Evolutionary conservation across 352 stramenopile genomes (phyloP).

Genomic region (Phytophthora meadii): DNA sequence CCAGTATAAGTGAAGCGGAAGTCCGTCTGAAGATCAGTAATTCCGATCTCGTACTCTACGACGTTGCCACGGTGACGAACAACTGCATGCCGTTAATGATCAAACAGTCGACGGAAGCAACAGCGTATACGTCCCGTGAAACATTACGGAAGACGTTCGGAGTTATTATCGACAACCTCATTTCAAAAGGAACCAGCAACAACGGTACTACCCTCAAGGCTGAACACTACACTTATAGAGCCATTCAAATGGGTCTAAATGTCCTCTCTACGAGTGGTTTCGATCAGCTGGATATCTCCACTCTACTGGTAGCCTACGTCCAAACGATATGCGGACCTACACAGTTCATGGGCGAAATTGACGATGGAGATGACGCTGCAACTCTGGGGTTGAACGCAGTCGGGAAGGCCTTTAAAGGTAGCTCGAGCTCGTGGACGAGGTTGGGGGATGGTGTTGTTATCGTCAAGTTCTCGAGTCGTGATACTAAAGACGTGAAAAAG

Average conservation of each 20-base stretch:
- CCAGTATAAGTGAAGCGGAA: constrained; percentile 32
- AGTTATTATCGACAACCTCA: constrained; percentile 47
- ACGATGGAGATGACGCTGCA: constrained; percentile 33
- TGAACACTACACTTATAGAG: constrained; percentile 41
- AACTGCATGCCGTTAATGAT: constrained; percentile 28
- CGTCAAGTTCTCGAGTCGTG: constrained; percentile 29
- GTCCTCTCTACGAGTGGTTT: constrained; percentile 42
- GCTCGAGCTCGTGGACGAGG: constrained; percentile 37
- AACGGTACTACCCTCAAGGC: constrained; percentile 37
- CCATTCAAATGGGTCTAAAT: constrained; percentile 41
- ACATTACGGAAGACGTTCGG: constrained; percentile 27
- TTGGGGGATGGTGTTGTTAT: constrained; percentile 14
- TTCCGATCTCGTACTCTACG: constrained; percentile 49
- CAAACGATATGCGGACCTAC: constrained; percentile 62
- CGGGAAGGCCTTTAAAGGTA: constrained; percentile 46
- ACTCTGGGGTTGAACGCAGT: constrained; percentile 48
- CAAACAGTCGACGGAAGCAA: constrained; percentile 5
- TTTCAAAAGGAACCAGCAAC: constrained; percentile 33
- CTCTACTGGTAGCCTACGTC: constrained; percentile 44
- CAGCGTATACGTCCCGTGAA: constrained; percentile 32
- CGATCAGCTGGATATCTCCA: constrained; percentile 46
- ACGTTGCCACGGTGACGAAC: constrained; percentile 47
- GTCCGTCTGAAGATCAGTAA: constrained; percentile 46
- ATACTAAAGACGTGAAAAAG: constrained; percentile 32
- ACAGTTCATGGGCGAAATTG: constrained; percentile 14